A percentile compares a stretch with the other conserved stretches of the same genome.
Evolutionary conservation across 257 asterid genomes (phyloP).

Genomic region (Ilex asprella): DNA sequence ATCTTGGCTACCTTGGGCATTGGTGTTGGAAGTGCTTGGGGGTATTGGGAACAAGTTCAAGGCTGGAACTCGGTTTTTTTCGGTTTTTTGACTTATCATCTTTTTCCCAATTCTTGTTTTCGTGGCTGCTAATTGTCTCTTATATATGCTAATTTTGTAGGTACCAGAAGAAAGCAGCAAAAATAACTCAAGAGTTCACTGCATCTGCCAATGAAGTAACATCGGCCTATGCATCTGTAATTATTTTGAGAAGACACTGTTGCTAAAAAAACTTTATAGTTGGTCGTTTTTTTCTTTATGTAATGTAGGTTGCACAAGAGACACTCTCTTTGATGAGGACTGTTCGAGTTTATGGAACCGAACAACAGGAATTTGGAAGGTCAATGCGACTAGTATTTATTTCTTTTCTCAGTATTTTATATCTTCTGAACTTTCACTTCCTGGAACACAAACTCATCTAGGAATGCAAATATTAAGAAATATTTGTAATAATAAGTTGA

Average conservation of each 20-base stretch:
- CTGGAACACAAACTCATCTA: not conserved
- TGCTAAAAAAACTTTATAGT: slow-evolving; percentile 1
- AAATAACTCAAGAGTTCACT: slow-evolving; percentile 77
- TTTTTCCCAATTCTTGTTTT: too few relatives aligned
- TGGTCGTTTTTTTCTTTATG: slow-evolving; percentile 12
- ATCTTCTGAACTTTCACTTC: not conserved
- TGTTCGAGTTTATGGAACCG: slow-evolving; percentile 92
- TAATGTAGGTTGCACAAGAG: slow-evolving; percentile 83
- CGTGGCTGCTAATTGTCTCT: too few relatives aligned
- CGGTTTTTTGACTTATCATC: too few relatives aligned
- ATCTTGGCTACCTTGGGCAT: too few relatives aligned
- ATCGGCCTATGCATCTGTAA: slow-evolving; percentile 13
- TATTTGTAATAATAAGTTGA: too few relatives aligned
- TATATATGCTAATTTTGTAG: not conserved
- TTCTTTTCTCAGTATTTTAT: too few relatives aligned
- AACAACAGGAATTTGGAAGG: slow-evolving; percentile 81
- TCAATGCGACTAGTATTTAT: slow-evolving; percentile 11
- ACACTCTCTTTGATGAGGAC: slow-evolving; percentile 93
- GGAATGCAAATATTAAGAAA: not conserved
- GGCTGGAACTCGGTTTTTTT: too few relatives aligned
- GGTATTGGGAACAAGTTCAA: too few relatives aligned
- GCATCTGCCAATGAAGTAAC: slow-evolving; percentile 92
- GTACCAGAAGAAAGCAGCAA: slow-evolving; percentile 81
- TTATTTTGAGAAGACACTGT: not conserved
- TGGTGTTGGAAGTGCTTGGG: too few relatives aligned